These are phyloP conservation scores for Escallonia herrerae DNA, from an alignment of 129 eudicot genomes.

Conservation along the genomic window DNA sequence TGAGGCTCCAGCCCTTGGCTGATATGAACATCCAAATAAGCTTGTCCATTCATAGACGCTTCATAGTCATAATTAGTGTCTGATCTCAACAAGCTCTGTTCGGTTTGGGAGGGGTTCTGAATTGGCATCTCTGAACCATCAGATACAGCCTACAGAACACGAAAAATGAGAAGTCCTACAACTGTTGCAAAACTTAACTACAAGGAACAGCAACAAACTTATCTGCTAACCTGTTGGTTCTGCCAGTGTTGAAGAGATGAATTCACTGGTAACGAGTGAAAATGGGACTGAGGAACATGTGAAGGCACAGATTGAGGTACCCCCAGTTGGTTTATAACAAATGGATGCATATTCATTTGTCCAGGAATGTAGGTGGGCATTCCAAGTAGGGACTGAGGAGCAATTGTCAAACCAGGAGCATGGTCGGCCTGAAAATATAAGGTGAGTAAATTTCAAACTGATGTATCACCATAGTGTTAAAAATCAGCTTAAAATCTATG, in stretches of 20 bases:
- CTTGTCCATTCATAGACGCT: conserved; percentile 59
- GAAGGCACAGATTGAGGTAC: conserved; percentile 57
- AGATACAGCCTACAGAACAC: conserved; percentile 37
- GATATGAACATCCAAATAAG: conserved; percentile 32
- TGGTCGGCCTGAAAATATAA: conserved; percentile 45
- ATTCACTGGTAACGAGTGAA: conserved; percentile 50
- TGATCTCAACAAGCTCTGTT: conserved; percentile 36
- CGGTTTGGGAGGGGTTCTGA: conserved; percentile 44
- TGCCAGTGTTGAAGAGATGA: conserved; percentile 72
- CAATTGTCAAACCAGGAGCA: conserved; percentile 43
- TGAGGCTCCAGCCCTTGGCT: conserved; percentile 45
- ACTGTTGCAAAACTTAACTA: neutral
- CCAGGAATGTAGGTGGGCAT: conserved; percentile 75
- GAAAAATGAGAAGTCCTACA: conserved; percentile 1
- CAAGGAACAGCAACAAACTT: neutral
- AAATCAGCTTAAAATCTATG: neutral
- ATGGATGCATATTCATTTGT: conserved; percentile 85
- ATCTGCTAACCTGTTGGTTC: conserved; percentile 57
- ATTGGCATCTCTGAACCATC: conserved; percentile 47
- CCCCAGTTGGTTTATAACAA: conserved; percentile 76
- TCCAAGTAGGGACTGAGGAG: conserved; percentile 73
- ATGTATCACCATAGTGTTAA: neutral
- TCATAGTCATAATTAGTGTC: conserved; percentile 50
- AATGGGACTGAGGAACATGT: conserved; percentile 64
- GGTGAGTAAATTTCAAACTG: neutral